Conservation (phyloP, 805 yeast genomes). For the Ogataea nonfermentans region DNA sequence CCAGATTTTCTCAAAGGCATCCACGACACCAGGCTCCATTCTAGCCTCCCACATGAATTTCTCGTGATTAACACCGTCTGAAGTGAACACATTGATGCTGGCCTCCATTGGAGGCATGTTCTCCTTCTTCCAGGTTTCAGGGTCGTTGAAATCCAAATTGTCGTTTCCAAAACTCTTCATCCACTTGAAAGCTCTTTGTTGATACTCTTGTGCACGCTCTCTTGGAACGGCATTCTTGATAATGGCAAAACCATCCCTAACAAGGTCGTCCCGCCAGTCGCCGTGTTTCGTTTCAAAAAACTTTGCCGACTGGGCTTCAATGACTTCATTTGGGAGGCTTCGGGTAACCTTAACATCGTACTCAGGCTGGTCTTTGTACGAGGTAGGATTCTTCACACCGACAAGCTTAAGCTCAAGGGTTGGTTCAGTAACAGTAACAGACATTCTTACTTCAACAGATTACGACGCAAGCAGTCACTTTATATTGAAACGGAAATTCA, state of each 20-base stretch:
- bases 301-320: not conserved
- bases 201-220: constrained; percentile 1
- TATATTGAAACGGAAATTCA: not conserved
- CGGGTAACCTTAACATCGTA: not conserved
- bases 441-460: not conserved
- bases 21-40: constrained; percentile 29
- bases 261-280: constrained; percentile 2
- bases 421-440: not conserved
- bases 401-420: not conserved
- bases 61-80: constrained; percentile 30
- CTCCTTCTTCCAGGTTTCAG: constrained; percentile 29
- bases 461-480: not conserved
- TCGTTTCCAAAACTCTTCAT: constrained; percentile 20
- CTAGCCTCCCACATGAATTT: constrained; percentile 36
- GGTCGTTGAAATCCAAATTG: constrained; percentile 25
- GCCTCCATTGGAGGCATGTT: constrained; percentile 27
- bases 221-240: not conserved
- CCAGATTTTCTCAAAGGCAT: constrained; percentile 29
- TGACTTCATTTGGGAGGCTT: not conserved
- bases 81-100: constrained; percentile 16
- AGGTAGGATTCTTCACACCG: not conserved
- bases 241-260: constrained; percentile 1
- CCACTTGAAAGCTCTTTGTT: constrained; percentile 9
- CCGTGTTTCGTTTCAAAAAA: not conserved
- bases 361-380: not conserved